These are phyloP conservation scores for Talaromyces liani DNA, from an alignment of 495 filamentous ascomycete species.

Conservation along the genomic window DNA sequence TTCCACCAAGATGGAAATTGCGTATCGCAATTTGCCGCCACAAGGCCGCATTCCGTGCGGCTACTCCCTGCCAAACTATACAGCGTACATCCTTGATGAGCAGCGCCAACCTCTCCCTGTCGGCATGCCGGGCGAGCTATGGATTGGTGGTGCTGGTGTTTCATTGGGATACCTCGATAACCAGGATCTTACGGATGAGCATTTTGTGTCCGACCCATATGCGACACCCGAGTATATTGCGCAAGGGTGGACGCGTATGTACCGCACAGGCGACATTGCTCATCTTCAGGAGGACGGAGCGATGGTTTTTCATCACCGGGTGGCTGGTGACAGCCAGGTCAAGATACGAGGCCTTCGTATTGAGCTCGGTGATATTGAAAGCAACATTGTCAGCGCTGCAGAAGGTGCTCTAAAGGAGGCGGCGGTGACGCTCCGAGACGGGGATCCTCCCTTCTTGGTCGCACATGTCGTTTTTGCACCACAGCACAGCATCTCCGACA, in stretches of 20 bases:
- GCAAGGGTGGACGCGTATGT: constrained; percentile 13
- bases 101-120: constrained; percentile 28
- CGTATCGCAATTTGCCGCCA: background rate
- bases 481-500: too few relatives aligned
- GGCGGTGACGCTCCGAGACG: too few relatives aligned
- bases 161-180: constrained; percentile 33
- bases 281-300: constrained; percentile 15
- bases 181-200: constrained; percentile 15
- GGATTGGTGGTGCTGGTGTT: constrained; percentile 35
- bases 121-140: constrained; percentile 39
- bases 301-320: constrained; percentile 30
- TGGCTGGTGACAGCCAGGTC: constrained; percentile 37
- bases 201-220: constrained; percentile 30
- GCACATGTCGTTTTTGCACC: too few relatives aligned
- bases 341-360: constrained; percentile 46
- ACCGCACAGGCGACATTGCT: constrained; percentile 36
- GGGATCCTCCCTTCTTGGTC: too few relatives aligned
- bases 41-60: constrained; percentile 13
- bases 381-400: too few relatives aligned
- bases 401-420: too few relatives aligned
- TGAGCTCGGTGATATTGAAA: constrained; percentile 15
- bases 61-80: constrained; percentile 29
- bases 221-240: constrained; percentile 3
- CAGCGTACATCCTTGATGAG: constrained; percentile 41
- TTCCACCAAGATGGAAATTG: constrained; percentile 15